A percentile compares a stretch with the other conserved stretches of the same genome.
These are phyloP conservation scores for Globisporangium alternatum DNA, from an alignment of 352 stramenopile genomes.

Conservation along the genomic window DNA sequence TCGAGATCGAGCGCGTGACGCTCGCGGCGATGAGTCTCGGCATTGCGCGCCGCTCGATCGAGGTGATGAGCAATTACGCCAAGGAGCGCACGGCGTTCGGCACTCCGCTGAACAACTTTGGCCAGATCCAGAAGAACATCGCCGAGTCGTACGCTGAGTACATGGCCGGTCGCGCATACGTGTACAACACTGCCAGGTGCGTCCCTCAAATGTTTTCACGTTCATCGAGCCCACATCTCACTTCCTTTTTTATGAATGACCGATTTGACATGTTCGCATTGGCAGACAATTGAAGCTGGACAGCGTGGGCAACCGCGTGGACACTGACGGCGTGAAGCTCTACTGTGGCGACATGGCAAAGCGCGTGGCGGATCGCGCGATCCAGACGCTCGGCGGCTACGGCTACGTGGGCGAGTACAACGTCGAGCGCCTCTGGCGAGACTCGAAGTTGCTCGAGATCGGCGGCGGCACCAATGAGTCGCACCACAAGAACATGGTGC, in stretches of 20 bases:
- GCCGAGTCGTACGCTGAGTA: slow-evolving; percentile 99
- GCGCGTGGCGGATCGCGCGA: slow-evolving; percentile 95
- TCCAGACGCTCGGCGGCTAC: slow-evolving; percentile 97
- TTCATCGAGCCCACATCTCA: no score
- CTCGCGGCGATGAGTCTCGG: slow-evolving; percentile 96
- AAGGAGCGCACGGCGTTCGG: slow-evolving; percentile 95
- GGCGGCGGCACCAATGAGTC: slow-evolving; percentile 98
- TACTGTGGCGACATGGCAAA: slow-evolving; percentile 98
- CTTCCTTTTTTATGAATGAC: no score
- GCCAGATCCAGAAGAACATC: slow-evolving; percentile 97
- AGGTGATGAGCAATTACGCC: slow-evolving; percentile 96
- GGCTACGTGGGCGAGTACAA: slow-evolving; percentile 99
- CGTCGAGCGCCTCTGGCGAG: slow-evolving; percentile 97
- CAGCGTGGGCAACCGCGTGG: slow-evolving; percentile 93
- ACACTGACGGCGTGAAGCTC: slow-evolving; percentile 98
- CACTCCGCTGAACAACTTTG: slow-evolving; percentile 87
- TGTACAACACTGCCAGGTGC: slow-evolving; percentile 94
- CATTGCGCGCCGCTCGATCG: slow-evolving; percentile 95
- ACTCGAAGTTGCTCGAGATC: slow-evolving; percentile 99
- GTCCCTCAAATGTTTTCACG: background rate
- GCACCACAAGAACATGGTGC: slow-evolving; percentile 99
- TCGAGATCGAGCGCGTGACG: slow-evolving; percentile 98
- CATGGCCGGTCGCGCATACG: slow-evolving; percentile 94
- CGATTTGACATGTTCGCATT: background rate
- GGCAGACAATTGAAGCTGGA: slow-evolving; percentile 92